These are phyloP conservation scores for Lanmaoa pseudosensibilis DNA, from an alignment of 768 basidiomycete species.

Conservation along the genomic window DNA sequence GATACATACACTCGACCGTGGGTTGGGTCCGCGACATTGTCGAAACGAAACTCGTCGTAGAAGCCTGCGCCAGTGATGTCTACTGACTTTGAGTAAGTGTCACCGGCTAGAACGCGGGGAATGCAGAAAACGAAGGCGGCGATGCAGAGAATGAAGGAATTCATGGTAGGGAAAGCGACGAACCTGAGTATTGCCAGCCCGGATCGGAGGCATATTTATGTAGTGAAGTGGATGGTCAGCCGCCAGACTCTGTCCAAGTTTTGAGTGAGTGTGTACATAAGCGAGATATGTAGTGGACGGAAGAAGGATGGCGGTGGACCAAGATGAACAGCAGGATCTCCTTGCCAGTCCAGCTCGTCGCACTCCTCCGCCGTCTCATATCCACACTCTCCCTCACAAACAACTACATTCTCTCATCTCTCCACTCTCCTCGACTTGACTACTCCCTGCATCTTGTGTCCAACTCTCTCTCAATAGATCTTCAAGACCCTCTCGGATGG, in stretches of 20 bases:
- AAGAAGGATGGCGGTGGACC: not conserved
- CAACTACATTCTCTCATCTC: conserved; percentile 31
- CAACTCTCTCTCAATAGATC: no score
- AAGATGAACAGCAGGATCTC: conserved; percentile 42
- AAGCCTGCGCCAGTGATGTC: conserved; percentile 50
- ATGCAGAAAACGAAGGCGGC: not conserved
- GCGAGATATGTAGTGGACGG: not conserved
- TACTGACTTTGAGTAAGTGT: conserved; percentile 29
- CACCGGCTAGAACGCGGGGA: not conserved
- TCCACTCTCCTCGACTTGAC: not conserved
- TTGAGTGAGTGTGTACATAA: conserved; percentile 5
- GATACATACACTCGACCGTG: conserved; percentile 61
- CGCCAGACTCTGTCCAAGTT: no score
- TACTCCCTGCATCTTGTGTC: not conserved
- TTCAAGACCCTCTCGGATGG: not conserved
- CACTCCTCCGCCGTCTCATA: conserved; percentile 63
- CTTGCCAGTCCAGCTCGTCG: conserved; percentile 59
- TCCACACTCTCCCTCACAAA: conserved; percentile 70
- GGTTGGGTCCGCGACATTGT: conserved; percentile 59
- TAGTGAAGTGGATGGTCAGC: not conserved
- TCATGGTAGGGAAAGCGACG: conserved; percentile 12
- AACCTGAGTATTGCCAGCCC: conserved; percentile 5
- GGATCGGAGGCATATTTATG: not conserved
- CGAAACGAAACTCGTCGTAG: conserved; percentile 46
- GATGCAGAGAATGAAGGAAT: not conserved